Evolutionary conservation across 345 rosid genomes (phyloP).

Genomic region (Populus euphratica): DNA sequence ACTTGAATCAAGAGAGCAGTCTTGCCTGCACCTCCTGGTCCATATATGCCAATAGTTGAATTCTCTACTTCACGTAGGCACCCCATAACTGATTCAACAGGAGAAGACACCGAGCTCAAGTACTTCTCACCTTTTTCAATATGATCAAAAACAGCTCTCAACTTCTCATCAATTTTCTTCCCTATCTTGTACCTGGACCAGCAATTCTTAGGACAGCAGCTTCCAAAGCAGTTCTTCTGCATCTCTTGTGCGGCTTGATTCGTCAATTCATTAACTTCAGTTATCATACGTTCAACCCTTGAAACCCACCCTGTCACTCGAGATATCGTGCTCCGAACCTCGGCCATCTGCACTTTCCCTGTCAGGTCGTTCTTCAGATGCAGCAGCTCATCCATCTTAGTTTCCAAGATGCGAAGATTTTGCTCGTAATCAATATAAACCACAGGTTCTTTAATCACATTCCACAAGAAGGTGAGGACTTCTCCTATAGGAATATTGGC

Average conservation of each 20-base stretch:
- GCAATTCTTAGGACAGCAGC: slow-evolving; percentile 10
- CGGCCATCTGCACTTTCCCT: not conserved
- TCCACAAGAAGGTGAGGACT: not conserved
- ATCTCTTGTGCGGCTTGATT: slow-evolving; percentile 5
- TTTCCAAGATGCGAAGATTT: not conserved
- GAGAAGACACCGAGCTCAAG: not conserved
- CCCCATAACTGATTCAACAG: not conserved
- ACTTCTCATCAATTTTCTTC: not conserved
- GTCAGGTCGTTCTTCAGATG: not conserved
- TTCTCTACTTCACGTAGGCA: not conserved
- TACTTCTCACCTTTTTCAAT: not conserved
- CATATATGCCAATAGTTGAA: slow-evolving; percentile 21
- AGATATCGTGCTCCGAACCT: not conserved
- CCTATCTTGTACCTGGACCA: slow-evolving; percentile 25
- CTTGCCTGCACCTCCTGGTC: slow-evolving; percentile 25
- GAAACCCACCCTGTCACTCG: slow-evolving; percentile 6
- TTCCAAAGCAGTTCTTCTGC: slow-evolving; percentile 19
- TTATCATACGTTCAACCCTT: not conserved
- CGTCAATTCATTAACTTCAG: not conserved
- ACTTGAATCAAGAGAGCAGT: slow-evolving; percentile 21
- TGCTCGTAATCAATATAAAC: not conserved
- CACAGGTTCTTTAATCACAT: not conserved
- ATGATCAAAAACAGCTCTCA: not conserved
- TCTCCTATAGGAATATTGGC: not conserved
- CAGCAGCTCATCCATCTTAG: not conserved